Evolutionary conservation across 768 basidiomycete species (phyloP).

Genomic region (Austroboletus eburneus): DNA sequence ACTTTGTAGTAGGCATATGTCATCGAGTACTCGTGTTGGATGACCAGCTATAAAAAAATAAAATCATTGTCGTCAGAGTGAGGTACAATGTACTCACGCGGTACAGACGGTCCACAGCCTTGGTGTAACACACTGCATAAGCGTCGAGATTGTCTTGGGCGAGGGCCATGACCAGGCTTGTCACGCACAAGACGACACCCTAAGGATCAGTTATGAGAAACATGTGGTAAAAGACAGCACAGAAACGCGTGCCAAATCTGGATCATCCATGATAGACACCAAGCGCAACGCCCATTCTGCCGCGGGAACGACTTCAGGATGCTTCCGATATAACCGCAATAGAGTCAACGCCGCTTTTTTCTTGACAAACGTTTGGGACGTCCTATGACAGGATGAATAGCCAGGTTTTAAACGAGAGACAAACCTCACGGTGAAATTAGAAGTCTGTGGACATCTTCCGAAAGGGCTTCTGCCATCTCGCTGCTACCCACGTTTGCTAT

Average conservation of each 20-base stretch:
- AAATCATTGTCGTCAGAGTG: slow-evolving; percentile 1
- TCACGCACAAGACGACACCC: slow-evolving; percentile 94
- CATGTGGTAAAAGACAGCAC: neutral
- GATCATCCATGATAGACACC: slow-evolving; percentile 93
- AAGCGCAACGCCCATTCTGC: slow-evolving; percentile 95
- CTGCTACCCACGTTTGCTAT: slow-evolving; percentile 97
- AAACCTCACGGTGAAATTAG: slow-evolving; percentile 84
- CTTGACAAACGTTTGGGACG: slow-evolving; percentile 92
- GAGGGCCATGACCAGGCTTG: slow-evolving; percentile 88
- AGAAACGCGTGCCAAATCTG: slow-evolving; percentile 63
- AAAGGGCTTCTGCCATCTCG: slow-evolving; percentile 97
- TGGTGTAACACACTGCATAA: slow-evolving; percentile 88
- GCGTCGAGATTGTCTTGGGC: slow-evolving; percentile 93
- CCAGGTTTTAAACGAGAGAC: slow-evolving; percentile 6
- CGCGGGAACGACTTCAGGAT: slow-evolving; percentile 89
- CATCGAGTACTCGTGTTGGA: slow-evolving; percentile 83
- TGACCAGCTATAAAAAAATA: slow-evolving; percentile 59
- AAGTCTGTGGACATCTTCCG: slow-evolving; percentile 89
- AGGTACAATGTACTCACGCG: slow-evolving; percentile 45
- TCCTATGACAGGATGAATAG: slow-evolving; percentile 45
- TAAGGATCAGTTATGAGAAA: slow-evolving; percentile 28
- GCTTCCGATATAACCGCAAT: slow-evolving; percentile 90
- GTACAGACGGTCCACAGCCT: slow-evolving; percentile 86
- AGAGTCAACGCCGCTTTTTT: slow-evolving; percentile 97
- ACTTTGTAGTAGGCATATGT: slow-evolving; percentile 98